These are phyloP conservation scores for Macadamia tetraphylla DNA, from an alignment of 164 flowering plant genomes.

Conservation along the genomic window DNA sequence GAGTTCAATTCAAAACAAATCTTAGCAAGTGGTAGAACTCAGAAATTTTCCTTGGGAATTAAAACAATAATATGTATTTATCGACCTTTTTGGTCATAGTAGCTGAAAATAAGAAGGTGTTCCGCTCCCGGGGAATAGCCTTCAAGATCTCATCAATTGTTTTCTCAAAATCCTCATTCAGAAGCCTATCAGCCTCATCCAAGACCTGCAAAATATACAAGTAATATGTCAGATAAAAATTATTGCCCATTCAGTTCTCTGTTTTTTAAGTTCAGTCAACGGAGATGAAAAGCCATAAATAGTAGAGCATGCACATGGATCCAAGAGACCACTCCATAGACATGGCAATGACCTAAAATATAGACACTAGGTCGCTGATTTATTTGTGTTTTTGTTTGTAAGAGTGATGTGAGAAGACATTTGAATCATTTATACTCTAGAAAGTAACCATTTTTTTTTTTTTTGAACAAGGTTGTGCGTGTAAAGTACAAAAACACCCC, in stretches of 20 bases:
- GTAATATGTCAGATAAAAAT: background rate
- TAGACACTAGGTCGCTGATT: no score
- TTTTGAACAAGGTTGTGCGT: no score
- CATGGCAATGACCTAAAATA: no score
- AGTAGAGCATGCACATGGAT: background rate
- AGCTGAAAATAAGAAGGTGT: constrained; percentile 86
- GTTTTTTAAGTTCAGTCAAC: background rate
- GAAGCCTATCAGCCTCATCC: constrained; percentile 96
- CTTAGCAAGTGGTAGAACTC: no score
- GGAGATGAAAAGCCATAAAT: background rate
- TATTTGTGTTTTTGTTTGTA: no score
- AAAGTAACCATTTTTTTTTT: no score
- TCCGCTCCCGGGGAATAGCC: constrained; percentile 69
- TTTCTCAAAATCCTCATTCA: constrained; percentile 90
- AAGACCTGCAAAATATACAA: constrained; percentile 53
- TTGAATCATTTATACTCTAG: no score
- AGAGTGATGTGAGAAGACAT: no score
- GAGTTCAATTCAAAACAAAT: no score
- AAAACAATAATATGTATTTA: no score
- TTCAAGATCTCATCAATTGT: constrained; percentile 73
- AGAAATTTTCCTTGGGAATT: no score
- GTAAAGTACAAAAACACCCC: no score
- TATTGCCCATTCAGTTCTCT: background rate
- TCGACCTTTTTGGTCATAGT: constrained; percentile 95
- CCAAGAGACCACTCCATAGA: background rate